A percentile compares a stretch with the other conserved stretches of the same genome.
Evolutionary conservation across 228 moss, liverwort and hornwort species (phyloP).

Genomic region (Sphagnum magellanicum): DNA sequence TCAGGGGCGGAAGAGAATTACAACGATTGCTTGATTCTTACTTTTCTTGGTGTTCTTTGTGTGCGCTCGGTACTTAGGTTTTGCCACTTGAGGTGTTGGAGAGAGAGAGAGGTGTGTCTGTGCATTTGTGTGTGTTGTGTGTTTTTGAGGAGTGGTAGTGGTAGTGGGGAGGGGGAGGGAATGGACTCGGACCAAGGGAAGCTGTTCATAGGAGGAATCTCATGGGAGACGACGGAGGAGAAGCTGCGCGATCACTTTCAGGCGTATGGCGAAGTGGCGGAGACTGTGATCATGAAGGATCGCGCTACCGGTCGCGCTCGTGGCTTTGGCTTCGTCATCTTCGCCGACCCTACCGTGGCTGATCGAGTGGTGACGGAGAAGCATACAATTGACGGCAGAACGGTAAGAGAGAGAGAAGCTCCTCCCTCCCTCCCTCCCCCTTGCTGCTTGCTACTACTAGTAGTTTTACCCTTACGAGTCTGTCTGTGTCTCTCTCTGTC

Average conservation of each 20-base stretch:
- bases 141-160: too few species aligned
- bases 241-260: constrained; percentile 89
- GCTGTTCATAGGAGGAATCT: constrained; percentile 92
- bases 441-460: too few species aligned
- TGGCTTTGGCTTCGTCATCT: constrained; percentile 93
- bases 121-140: too few species aligned
- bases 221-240: constrained; percentile 97
- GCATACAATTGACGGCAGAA: constrained; percentile 94
- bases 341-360: constrained; percentile 77
- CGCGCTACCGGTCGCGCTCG: constrained; percentile 91
- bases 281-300: constrained; percentile 93
- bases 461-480: too few species aligned
- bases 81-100: too few species aligned
- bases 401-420: constrained; percentile 36
- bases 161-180: neutral
- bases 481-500: too few species aligned
- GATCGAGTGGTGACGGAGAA: constrained; percentile 95
- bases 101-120: too few species aligned
- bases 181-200: constrained; percentile 98
- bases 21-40: too few species aligned
- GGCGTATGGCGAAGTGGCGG: constrained; percentile 76
- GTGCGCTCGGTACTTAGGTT: too few species aligned
- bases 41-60: too few species aligned
- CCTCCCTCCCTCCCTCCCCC: too few species aligned
- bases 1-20: too few species aligned